Evolutionary conservation across 352 stramenopile species (phyloP), one percentile per base, ranked within the genome.

Genomic region (Peronospora destructor): DNA sequence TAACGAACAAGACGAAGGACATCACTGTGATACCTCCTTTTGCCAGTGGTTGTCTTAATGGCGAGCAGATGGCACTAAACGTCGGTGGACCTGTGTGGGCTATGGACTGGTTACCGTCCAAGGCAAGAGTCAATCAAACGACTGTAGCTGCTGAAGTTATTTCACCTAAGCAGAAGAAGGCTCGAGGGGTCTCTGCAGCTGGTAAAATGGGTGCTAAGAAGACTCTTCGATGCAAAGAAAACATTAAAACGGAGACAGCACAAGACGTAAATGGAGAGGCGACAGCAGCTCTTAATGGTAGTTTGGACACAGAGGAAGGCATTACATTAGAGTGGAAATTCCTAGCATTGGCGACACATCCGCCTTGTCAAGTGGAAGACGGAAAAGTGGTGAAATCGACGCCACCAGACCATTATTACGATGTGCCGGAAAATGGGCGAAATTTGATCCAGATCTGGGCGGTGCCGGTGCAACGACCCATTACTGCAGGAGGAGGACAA

Each of bases 381-480:
- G 72, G 61, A 3, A 62, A 74, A 51, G 49, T 91, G 29, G 71
- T 86, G 16, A 85, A 83, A 55, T 38, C 59, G 1, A 85, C 74
- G 29, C 73, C 80, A 0, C 80, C 80, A 5, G 77, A 91, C 32
- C 80, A 91, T 59, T 83, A 89, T 58, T 91, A 86, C 48, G 76
- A 83, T 35, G 53, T 61, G 2, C 72, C 74, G 1, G 64, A 85
- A 36, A 64, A 55, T 30, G 62, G 52, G 6, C 77, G 61, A 6
- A 72, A 68, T 48, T 64, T 91, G 28, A 67, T 91, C 14, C 80
- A 91, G 61, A 85, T 91, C 45, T 91, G 80, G 80, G 77, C 76
- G 2, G 52, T 91, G 8, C 79, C 79, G 4, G 66, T 82, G 36
- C 58, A 51, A n/a, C 26, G 13, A 26, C 41, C 42, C 6, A 54